These are phyloP conservation scores for Penicillium sp. DNA, from an alignment of 2,329 filamentous ascomycete genomes.

Conservation along the genomic window DNA sequence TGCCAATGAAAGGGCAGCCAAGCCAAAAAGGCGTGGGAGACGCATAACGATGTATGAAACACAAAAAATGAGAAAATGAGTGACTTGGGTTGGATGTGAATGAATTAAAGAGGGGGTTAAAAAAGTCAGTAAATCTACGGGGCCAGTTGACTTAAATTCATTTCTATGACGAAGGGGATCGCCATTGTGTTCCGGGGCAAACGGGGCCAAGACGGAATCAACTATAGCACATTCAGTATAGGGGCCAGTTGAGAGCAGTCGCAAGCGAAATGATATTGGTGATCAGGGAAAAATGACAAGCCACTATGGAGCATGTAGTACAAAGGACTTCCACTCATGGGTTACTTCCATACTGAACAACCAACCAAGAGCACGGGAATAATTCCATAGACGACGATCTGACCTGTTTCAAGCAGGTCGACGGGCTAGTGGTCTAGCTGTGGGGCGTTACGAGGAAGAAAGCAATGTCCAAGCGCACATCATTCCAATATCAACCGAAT, in stretches of 20 bases:
- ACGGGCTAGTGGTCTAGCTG: not conserved
- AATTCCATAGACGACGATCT: constrained; percentile 4
- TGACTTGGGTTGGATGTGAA: not conserved
- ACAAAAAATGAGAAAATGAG: not conserved
- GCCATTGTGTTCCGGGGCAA: not conserved
- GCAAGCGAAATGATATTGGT: constrained; percentile 1
- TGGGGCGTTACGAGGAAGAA: not conserved
- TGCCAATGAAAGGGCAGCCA: constrained; percentile 10
- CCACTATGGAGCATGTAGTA: not conserved
- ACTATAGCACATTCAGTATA: not conserved
- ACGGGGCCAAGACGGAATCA: not conserved
- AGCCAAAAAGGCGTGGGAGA: constrained; percentile 9
- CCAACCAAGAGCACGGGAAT: not conserved
- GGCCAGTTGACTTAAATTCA: not conserved
- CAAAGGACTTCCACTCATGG: not conserved
- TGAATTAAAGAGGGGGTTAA: not conserved
- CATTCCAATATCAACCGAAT: not conserved
- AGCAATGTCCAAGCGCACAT: not conserved
- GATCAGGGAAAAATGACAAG: not conserved
- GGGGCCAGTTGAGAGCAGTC: not conserved
- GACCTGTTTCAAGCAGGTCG: constrained; percentile 1
- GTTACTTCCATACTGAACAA: not conserved
- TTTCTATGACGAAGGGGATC: not conserved
- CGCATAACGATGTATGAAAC: constrained; percentile 4
- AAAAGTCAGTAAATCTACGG: not conserved